These are phyloP conservation scores for Xylariaceae sp. DNA, from an alignment of 2,329 filamentous ascomycete species.

Conservation along the genomic window DNA sequence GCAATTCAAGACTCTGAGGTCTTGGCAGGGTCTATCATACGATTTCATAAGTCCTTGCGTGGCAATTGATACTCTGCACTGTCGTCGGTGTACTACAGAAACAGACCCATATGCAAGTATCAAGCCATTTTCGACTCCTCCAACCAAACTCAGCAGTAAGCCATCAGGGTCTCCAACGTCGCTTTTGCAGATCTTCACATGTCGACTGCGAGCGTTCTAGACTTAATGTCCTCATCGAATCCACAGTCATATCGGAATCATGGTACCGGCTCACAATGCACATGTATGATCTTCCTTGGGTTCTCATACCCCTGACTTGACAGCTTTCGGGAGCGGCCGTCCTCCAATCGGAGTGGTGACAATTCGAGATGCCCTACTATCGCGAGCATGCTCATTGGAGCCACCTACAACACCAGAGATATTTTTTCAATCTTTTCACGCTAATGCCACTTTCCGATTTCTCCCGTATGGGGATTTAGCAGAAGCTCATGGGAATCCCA, in stretches of 20 bases:
- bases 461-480: too few species aligned
- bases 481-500: too few species aligned
- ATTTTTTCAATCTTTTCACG: too few species aligned
- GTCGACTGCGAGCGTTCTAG: constrained; percentile 2
- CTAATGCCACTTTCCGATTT: too few species aligned
- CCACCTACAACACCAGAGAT: too few species aligned
- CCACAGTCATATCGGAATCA: constrained; percentile 1
- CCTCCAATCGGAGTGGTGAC: constrained; percentile 8
- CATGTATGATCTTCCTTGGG: background rate
- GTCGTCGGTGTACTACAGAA: constrained; percentile 8
- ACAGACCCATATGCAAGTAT: constrained; percentile 18
- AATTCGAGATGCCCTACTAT: background rate
- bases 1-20: constrained; percentile 1
- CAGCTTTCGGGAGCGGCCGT: constrained; percentile 15
- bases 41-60: constrained; percentile 16
- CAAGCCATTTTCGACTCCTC: constrained; percentile 15
- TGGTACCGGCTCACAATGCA: constrained; percentile 9
- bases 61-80: constrained; percentile 9
- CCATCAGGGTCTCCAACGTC: constrained; percentile 4
- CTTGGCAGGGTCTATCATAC: constrained; percentile 12
- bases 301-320: too few species aligned
- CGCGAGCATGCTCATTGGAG: too few species aligned
- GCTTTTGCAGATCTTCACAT: background rate
- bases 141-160: constrained; percentile 6
- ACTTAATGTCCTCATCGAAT: constrained; percentile 1